Evolutionary conservation across 768 basidiomycete genomes (phyloP).

Genomic region (Lyophyllum decastes): DNA sequence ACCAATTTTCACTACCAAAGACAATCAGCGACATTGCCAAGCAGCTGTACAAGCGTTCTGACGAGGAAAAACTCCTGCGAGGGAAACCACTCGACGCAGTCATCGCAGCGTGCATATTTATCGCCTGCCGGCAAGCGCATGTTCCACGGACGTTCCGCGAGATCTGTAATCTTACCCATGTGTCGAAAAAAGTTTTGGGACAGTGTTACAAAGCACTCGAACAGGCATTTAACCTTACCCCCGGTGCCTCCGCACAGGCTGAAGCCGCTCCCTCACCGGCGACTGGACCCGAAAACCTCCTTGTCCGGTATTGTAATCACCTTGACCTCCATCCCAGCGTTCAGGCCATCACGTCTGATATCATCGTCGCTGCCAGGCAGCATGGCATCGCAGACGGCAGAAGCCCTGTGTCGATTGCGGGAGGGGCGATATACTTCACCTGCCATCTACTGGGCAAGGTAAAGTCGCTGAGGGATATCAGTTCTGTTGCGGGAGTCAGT

Average conservation of each 20-base stretch:
- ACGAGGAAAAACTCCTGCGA: slow-evolving; percentile 91
- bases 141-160: slow-evolving; percentile 97
- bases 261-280: slow-evolving; percentile 45
- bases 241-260: slow-evolving; percentile 66
- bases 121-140: slow-evolving; percentile 92
- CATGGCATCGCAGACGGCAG: slow-evolving; percentile 92
- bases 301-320: slow-evolving; percentile 94
- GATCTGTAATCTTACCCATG: slow-evolving; percentile 90
- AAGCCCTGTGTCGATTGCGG: slow-evolving; percentile 97
- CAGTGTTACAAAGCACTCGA: slow-evolving; percentile 91
- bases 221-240: slow-evolving; percentile 83
- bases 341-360: slow-evolving; percentile 81
- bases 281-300: slow-evolving; percentile 80
- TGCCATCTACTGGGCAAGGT: slow-evolving; percentile 75
- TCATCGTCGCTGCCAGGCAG: slow-evolving; percentile 78
- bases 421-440: slow-evolving; percentile 93
- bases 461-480: slow-evolving; percentile 84
- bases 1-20: slow-evolving; percentile 91
- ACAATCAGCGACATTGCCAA: slow-evolving; percentile 95
- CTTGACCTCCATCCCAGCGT: slow-evolving; percentile 82
- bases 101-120: slow-evolving; percentile 97
- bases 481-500: slow-evolving; percentile 88
- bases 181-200: slow-evolving; percentile 93
- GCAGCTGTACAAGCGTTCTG: slow-evolving; percentile 95
- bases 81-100: slow-evolving; percentile 92